Conservation (phyloP, 78 protist species). For the Chrysochromulina parva region DNA sequence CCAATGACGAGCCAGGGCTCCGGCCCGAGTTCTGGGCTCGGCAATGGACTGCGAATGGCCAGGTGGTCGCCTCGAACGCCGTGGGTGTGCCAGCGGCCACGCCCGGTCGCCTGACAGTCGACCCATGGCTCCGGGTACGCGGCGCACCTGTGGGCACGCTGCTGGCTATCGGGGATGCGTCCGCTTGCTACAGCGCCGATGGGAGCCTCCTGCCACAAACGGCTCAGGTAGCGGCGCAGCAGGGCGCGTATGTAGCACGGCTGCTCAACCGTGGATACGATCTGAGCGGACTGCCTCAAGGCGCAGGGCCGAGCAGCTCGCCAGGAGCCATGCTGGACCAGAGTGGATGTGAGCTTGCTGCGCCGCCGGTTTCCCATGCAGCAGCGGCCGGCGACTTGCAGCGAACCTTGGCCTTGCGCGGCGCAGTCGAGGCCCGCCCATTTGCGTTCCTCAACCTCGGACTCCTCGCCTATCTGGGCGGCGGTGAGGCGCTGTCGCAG, state of each 20-base stretch:
- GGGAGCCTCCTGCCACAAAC: not conserved
- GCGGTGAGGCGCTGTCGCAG: not conserved
- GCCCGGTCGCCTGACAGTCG: not conserved
- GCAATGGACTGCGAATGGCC: too few relatives aligned
- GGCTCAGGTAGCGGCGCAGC: conserved; percentile 16
- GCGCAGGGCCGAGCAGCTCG: too few relatives aligned
- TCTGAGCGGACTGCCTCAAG: not conserved
- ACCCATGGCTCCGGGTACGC: not conserved
- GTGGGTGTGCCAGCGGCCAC: too few relatives aligned
- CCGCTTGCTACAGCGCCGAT: not conserved
- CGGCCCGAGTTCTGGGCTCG: too few relatives aligned
- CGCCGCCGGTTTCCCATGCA: not conserved
- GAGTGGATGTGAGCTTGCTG: too few relatives aligned
- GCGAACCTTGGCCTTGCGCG: not conserved
- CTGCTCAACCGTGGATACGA: not conserved
- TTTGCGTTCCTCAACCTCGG: not conserved
- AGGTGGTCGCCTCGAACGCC: too few relatives aligned
- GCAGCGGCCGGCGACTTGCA: not conserved
- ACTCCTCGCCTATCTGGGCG: not conserved
- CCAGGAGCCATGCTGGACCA: too few relatives aligned
- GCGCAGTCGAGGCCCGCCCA: not conserved
- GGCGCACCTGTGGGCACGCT: not conserved
- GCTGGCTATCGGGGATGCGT: not conserved
- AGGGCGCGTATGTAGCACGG: not conserved
- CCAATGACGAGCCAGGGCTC: too few relatives aligned